Evolutionary conservation across 1,284 basidiomycete species (phyloP).

Genomic region (Volvariella volvacea): DNA sequence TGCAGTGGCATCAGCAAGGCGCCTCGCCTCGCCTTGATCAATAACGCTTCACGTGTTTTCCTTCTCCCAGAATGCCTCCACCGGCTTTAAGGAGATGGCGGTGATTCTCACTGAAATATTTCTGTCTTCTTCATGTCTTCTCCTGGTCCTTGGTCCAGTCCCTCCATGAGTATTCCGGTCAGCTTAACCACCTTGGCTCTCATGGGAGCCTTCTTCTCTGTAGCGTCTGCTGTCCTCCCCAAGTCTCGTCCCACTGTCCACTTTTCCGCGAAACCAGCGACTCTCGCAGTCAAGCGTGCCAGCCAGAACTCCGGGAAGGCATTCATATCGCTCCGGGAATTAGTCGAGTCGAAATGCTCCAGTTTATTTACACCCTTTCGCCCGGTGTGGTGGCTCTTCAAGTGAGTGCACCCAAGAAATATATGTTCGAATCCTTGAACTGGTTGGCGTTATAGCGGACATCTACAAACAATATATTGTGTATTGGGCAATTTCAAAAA

Average conservation of each 20-base stretch:
- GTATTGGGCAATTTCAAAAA: constrained; percentile 69
- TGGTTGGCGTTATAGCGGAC: constrained; percentile 45
- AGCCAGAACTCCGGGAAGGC: constrained; percentile 27
- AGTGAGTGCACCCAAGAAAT: constrained; percentile 31
- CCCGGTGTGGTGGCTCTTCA: constrained; percentile 67
- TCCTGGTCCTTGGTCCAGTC: background rate
- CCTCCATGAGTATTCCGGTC: constrained; percentile 15
- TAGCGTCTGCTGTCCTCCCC: constrained; percentile 20
- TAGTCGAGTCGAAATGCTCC: constrained; percentile 53
- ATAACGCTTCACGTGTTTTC: no score
- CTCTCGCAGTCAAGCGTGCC: constrained; percentile 27
- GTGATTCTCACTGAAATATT: no score
- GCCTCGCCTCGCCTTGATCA: no score
- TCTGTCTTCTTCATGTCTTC: no score
- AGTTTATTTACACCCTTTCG: constrained; percentile 47
- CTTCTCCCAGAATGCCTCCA: no score
- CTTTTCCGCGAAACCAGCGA: constrained; percentile 31
- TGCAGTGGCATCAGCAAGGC: no score
- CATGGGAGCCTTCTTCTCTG: constrained; percentile 23
- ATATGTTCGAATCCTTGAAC: no score
- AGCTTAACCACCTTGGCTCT: constrained; percentile 20
- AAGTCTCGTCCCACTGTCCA: constrained; percentile 19
- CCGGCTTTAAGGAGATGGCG: no score
- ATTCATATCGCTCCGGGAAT: constrained; percentile 38
- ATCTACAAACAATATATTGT: constrained; percentile 68